Evolutionary conservation across 2,329 filamentous ascomycete species (phyloP), one percentile per base, ranked within the genome.

Genomic region (Thelonectria blattea): DNA sequence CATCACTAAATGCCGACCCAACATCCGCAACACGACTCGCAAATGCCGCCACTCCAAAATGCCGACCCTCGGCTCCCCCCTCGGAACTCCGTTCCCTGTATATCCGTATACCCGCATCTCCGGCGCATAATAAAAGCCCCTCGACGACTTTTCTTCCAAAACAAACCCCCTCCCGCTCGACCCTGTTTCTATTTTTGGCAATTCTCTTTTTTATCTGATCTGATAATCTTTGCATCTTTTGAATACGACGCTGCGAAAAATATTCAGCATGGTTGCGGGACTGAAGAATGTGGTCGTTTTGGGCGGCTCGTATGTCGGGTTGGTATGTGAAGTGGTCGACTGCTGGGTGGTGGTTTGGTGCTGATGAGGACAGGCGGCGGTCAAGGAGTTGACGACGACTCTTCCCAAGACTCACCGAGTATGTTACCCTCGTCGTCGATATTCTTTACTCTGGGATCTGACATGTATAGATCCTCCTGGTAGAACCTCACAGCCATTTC

Each of bases 401-500:
- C 57, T 71, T 3, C 68, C 68, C 11, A 58, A 64, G 0, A 68
- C 68, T 17, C 65, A 71, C 4, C 48, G 68, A 27, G 68, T 70
- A 65, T 54, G 46, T 32, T 4, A 7, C 1, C 14, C 15, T 0
- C 1, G 0, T 3, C 9, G 8, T 5, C 8, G 3, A 15, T 20
- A 2, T 9, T 22, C n/a, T 32, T 7, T 30, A 17, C 15, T 3
- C 4, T 41, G 59, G 9, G 56, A 14, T 6, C 17, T 2, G n/a
- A 3, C 6, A 18, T 12, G 0, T 27, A 51, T 12, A 76, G 49
- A 78, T 84, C 1, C 63, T 83, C 0, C 63, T 83, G 5, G 71
- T 85, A 27, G 83, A 85, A 62, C 80, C 78, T 52, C 82, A 83
- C 58, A 79, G 77, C 9, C 83, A 85, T 68, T 80, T 84, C 60